Percentiles rank a stretch among this genome's conserved stretches.
Conservation (phyloP, 2,329 filamentous ascomycete species). For the Ceratocystis alfenasii region DNA sequence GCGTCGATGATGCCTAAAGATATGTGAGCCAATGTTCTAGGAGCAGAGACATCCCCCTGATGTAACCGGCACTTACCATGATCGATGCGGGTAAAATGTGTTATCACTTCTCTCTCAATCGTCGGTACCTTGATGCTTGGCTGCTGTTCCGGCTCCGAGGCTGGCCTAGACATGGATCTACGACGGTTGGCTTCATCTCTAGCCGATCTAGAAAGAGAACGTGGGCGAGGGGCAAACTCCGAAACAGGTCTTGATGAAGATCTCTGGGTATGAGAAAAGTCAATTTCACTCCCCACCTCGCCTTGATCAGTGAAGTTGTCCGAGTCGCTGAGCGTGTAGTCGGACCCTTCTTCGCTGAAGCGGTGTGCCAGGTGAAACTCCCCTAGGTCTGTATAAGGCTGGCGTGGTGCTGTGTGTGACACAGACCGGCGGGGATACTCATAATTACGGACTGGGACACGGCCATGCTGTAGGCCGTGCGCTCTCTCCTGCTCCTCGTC, state of each 20-base stretch:
- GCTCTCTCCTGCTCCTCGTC: neutral
- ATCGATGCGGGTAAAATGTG: conserved; percentile 75
- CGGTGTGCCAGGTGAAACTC: neutral
- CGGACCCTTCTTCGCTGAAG: conserved; percentile 5
- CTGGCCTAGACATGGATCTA: conserved; percentile 2
- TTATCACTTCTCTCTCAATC: conserved; percentile 80
- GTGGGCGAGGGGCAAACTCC: conserved; percentile 28
- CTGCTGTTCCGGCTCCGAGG: conserved; percentile 39
- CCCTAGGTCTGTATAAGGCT: neutral
- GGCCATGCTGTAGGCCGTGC: neutral
- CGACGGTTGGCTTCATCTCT: neutral
- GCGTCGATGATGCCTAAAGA: conserved; percentile 15
- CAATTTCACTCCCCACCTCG: neutral
- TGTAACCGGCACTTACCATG: conserved; percentile 49
- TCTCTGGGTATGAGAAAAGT: neutral
- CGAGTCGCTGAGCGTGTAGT: neutral
- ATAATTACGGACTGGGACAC: neutral
- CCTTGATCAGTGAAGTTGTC: conserved; percentile 1
- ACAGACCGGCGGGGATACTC: neutral
- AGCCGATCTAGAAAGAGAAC: conserved; percentile 3
- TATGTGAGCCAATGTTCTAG: conserved; percentile 11
- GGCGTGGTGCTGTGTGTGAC: neutral
- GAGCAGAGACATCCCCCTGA: neutral
- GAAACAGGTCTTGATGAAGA: neutral
- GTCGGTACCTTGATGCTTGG: conserved; percentile 61